These are phyloP conservation scores for Curvularia spicifera DNA, from an alignment of 2,329 filamentous ascomycete genomes.

Conservation along the genomic window DNA sequence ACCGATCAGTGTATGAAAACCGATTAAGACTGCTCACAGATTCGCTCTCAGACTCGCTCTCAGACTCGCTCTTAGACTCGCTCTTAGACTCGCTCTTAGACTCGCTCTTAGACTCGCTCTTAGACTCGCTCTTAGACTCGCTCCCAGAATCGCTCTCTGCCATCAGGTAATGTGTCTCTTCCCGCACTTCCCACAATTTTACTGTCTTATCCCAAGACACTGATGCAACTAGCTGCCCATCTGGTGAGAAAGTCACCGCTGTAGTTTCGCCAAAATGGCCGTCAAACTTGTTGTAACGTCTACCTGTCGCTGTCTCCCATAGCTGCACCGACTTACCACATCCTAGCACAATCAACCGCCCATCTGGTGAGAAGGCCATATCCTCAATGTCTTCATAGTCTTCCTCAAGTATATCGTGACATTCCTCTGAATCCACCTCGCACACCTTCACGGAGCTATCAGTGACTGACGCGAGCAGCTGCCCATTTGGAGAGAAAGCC, in stretches of 20 bases:
- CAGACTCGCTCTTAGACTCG: too few relatives aligned
- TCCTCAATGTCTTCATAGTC: too few relatives aligned
- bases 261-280: too few relatives aligned
- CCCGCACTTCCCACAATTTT: neutral
- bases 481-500: slow-evolving; percentile 6
- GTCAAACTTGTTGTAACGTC: slow-evolving; percentile 4
- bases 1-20: too few relatives aligned
- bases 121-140: too few relatives aligned
- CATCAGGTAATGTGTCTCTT: too few relatives aligned
- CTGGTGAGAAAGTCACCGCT: slow-evolving; percentile 10
- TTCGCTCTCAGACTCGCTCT: too few relatives aligned
- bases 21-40: too few relatives aligned
- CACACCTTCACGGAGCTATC: neutral
- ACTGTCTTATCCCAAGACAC: neutral
- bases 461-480: slow-evolving; percentile 3
- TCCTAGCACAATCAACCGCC: neutral
- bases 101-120: too few relatives aligned
- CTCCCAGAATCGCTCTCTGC: too few relatives aligned
- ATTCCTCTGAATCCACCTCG: slow-evolving; percentile 3
- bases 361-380: neutral
- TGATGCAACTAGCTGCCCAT: slow-evolving; percentile 10
- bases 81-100: too few relatives aligned
- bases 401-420: slow-evolving; percentile 2
- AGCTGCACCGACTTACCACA: slow-evolving; percentile 4
- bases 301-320: slow-evolving; percentile 6